Base-by-base conservation (phyloP, 352 stramenopile species). In the Phytophthora sansomeana region DNA sequence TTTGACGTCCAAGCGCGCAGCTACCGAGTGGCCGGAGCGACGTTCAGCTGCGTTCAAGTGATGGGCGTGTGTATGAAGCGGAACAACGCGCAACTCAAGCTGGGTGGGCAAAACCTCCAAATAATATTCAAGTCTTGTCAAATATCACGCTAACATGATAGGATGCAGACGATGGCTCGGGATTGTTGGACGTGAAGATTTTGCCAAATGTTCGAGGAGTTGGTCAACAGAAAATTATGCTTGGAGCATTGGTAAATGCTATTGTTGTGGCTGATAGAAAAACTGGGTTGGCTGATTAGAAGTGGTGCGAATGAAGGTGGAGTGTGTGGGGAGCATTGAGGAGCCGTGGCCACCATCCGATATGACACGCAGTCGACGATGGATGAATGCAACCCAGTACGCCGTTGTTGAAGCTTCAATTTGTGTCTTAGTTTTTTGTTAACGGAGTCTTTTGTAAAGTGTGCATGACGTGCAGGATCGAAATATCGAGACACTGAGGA, bases 401-500 rank as follows among this genome's bases (percentile, higher is more conserved):
- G 76, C 60, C 35, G 1, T 16, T 11, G 6, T 2, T 65, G 26
- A 2, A 19, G 21, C 10, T 36, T 6, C 4, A 19, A 24, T 35
- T 24, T n/a, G 10, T 39, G 17, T 35, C 6, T 30, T 58, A 16
- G 10, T n/a, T 21, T 2, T 53, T 43, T 35, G 2, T 35, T 74
- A 11, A 56, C 51, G 38, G 9, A 29, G 17, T 39, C 26, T 28
- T 10, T 30, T 59, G 26, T 47, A 11, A 47, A 89, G 79, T 47
- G 32, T 89, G 41, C 48, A 48, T 24, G 61, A 88, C 52, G 39
- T 83, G 4, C 68, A 79, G 4, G 80, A 92, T 59, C 72, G 54
- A 48, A 92, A 92, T 41, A 62, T 74, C 11, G 83, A 92, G 71
- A 85, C 70, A 14, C 69, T 92, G 21, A 75, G 74, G 14, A 79